phyloP scores from a whole-genome alignment of 2,329 filamentous ascomycete genomes.

The Alternaria longipes region DNA sequence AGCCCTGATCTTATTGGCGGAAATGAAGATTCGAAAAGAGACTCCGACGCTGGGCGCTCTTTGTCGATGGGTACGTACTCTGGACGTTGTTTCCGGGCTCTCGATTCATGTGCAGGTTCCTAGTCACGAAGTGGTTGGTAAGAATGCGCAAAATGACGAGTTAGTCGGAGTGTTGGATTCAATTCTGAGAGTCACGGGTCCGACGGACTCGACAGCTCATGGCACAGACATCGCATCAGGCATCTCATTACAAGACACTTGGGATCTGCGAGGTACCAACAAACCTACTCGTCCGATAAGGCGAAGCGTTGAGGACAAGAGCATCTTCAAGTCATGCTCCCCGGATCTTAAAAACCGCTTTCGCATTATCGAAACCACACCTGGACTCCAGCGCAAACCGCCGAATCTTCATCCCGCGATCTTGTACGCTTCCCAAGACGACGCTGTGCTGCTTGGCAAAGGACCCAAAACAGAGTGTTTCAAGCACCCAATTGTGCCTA shows the following conservation, averaged over 20 bases:
- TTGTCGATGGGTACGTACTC: conserved; percentile 76
- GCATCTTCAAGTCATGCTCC: conserved; percentile 47
- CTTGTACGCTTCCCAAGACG: conserved; percentile 68
- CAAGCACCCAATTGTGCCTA: conserved; percentile 69
- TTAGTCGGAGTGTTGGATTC: conserved; percentile 70
- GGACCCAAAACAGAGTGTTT: conserved; percentile 62
- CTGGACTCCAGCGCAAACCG: conserved; percentile 69
- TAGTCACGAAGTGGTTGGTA: conserved; percentile 40
- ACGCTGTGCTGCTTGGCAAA: conserved; percentile 63
- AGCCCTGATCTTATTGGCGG: conserved; percentile 71
- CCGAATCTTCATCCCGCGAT: conserved; percentile 74
- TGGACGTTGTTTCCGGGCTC: conserved; percentile 73
- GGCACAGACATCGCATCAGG: conserved; percentile 42
- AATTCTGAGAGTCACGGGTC: conserved; percentile 70
- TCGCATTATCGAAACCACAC: conserved; percentile 68
- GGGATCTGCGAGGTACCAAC: conserved; percentile 64
- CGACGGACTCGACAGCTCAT: conserved; percentile 60
- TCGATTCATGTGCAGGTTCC: conserved; percentile 62
- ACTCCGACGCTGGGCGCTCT: conserved; percentile 73
- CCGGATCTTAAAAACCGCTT: conserved; percentile 52
- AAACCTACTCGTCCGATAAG: conserved; percentile 59
- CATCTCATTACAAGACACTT: conserved; percentile 67
- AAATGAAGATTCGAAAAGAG: conserved; percentile 74
- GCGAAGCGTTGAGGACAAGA: conserved; percentile 66
- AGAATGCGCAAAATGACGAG: conserved; percentile 58